phyloP scores from a whole-genome alignment of 257 asterid genomes.

The Nyctanthes arbortristis region DNA sequence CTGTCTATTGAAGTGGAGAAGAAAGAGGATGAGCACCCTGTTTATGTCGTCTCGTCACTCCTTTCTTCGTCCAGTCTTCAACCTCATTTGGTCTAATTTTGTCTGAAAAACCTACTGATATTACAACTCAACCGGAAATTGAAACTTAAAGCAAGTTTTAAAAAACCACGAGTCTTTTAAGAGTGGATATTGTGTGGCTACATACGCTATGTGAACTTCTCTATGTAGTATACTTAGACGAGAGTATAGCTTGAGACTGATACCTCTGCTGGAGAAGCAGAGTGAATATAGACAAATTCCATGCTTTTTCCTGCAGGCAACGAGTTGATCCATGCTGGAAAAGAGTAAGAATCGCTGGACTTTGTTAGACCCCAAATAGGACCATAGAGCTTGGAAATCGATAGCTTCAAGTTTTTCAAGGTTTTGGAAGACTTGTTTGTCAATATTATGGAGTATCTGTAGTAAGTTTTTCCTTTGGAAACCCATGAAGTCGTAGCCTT shows the following conservation, averaged over 20 bases:
- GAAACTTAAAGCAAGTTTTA: constrained; percentile 29
- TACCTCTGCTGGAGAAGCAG: constrained; percentile 74
- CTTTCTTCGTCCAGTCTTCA: constrained; percentile 62
- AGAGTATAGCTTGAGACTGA: constrained; percentile 79
- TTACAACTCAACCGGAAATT: constrained; percentile 53
- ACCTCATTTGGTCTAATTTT: constrained; percentile 46
- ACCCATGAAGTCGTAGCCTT: constrained; percentile 73
- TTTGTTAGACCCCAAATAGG: constrained; percentile 95
- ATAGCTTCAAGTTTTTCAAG: constrained; percentile 64
- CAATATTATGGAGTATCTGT: constrained; percentile 70
- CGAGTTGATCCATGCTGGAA: constrained; percentile 83
- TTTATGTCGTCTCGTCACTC: constrained; percentile 76
- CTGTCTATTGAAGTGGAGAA: constrained; percentile 53
- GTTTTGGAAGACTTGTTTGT: constrained; percentile 82
- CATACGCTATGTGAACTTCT: constrained; percentile 39
- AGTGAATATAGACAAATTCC: constrained; percentile 87
- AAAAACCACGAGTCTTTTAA: constrained; percentile 6
- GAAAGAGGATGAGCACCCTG: constrained; percentile 96
- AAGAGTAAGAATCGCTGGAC: constrained; percentile 59
- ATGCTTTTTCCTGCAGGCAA: constrained; percentile 84
- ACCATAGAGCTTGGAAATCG: constrained; percentile 71
- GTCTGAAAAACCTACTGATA: constrained; percentile 35
- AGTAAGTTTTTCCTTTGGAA: constrained; percentile 60
- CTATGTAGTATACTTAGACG: constrained; percentile 28
- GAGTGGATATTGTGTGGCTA: constrained; percentile 52